These are phyloP conservation scores for Lotus japonicus DNA, from an alignment of 306 rosid species.

Conservation along the genomic window DNA sequence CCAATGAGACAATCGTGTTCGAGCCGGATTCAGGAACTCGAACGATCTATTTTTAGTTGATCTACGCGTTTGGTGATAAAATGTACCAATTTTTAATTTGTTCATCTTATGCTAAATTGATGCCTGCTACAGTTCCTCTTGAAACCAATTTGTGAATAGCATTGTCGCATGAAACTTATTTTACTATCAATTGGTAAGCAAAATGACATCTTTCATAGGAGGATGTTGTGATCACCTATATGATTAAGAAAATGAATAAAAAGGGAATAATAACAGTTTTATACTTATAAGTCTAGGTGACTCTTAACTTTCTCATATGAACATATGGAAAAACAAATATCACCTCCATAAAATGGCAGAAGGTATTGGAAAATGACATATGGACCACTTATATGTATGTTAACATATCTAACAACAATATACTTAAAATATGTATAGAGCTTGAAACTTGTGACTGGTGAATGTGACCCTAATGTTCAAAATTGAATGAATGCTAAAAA, in stretches of 20 bases:
- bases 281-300: too few relatives aligned
- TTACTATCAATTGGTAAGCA: not conserved
- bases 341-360: not conserved
- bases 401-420: too few relatives aligned
- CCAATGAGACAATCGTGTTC: too few relatives aligned
- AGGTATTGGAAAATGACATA: not conserved
- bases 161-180: not conserved
- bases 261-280: not conserved
- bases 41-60: too few relatives aligned
- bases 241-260: not conserved
- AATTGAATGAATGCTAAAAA: not conserved
- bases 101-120: not conserved
- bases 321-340: not conserved
- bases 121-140: not conserved
- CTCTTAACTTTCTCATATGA: not conserved
- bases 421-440: too few relatives aligned
- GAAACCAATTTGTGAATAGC: not conserved
- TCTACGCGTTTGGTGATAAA: too few relatives aligned
- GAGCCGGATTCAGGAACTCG: too few relatives aligned
- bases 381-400: not conserved
- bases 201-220: not conserved
- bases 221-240: not conserved
- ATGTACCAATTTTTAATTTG: not conserved
- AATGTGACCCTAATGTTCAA: not conserved
- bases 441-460: not conserved